Evolutionary conservation across 176 grass and related monocot genomes (phyloP), one percentile per base, ranked within the genome.

Genomic region (Oryza australiensis): DNA sequence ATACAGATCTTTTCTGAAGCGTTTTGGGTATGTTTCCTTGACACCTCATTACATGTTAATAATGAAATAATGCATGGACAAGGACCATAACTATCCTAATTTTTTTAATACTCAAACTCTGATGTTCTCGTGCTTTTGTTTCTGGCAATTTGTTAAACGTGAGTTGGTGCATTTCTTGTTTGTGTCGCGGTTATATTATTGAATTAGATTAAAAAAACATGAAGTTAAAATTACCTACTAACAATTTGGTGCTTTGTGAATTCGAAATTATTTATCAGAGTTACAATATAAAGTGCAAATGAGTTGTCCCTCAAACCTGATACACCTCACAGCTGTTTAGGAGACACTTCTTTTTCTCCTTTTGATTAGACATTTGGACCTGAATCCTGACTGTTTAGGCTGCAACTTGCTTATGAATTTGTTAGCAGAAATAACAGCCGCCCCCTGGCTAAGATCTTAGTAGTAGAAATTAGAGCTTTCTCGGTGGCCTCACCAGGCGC

Each of bases 1-100:
- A 0, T 99, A 99, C 80, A 89, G 96, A 83, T 95, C 93, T 34
- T 99, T 93, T 83, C 75, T 92, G 46, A 93, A 92, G 53, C 93
- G 90, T 38, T 99, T 95, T 30, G 93, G 92, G 96, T 99, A 99
- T 90, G 84, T 77, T 43, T 80, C 55, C 57, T 59, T 68, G 41
- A 67, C 46, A 40, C 20, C 10, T 60, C 7, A n/a, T 87, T 79
- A 29, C 33, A 72, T 51, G 9, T 71, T 43, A 81, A 73, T 3
- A 73, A 4, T n/a, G 3, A 15, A 69, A 32, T 53, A 1, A 60
- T 53, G 14, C 23, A 55, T 79, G 20, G 66, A 70, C 22, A 29
- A 0, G 14, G 7, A 40, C 35, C 8, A 0, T 26, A 22, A 12
- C 30, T 3, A 37, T 51, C 8, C 20, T 34, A 34, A 3, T 34